These are phyloP conservation scores for Diaporthe citriasiana DNA, from an alignment of 2,329 filamentous ascomycete genomes.

Conservation along the genomic window DNA sequence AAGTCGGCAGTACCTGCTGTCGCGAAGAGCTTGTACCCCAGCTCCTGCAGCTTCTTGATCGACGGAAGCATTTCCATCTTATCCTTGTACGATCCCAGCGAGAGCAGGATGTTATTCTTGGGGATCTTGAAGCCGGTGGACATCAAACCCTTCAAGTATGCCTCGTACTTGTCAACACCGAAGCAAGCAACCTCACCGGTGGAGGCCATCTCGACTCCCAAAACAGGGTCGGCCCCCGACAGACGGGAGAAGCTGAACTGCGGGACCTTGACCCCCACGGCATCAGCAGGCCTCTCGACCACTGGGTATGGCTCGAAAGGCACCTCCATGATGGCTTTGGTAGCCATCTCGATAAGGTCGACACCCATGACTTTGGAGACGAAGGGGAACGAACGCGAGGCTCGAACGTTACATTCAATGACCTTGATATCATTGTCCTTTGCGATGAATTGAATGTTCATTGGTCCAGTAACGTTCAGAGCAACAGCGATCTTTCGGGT, in stretches of 20 bases:
- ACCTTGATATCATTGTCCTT: constrained; percentile 99
- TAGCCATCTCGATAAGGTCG: constrained; percentile 98
- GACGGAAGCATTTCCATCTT: constrained; percentile 98
- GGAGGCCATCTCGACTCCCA: constrained; percentile 99
- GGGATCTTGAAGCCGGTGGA: constrained; percentile 97
- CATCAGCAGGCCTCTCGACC: constrained; percentile 80
- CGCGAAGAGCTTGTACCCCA: constrained; percentile 96
- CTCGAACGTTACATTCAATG: constrained; percentile 98
- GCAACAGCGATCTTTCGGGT: constrained; percentile 95
- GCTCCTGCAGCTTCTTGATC: constrained; percentile 86
- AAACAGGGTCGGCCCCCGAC: constrained; percentile 93
- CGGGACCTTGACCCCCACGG: constrained; percentile 96
- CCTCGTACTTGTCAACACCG: constrained; percentile 95
- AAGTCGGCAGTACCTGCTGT: constrained; percentile 98
- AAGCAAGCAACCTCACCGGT: constrained; percentile 99
- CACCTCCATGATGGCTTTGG: constrained; percentile 92
- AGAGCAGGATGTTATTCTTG: constrained; percentile 94
- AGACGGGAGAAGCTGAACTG: constrained; percentile 99
- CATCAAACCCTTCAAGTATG: constrained; percentile 95
- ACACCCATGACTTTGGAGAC: constrained; percentile 99
- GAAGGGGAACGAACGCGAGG: constrained; percentile 96
- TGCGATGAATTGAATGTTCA: constrained; percentile 99
- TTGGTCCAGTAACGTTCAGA: constrained; percentile 95
- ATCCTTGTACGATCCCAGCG: constrained; percentile 97
- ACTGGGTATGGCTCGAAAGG: constrained; percentile 87